Evolutionary conservation across 257 asterid genomes (phyloP).

Genomic region (Agastache rugosa): DNA sequence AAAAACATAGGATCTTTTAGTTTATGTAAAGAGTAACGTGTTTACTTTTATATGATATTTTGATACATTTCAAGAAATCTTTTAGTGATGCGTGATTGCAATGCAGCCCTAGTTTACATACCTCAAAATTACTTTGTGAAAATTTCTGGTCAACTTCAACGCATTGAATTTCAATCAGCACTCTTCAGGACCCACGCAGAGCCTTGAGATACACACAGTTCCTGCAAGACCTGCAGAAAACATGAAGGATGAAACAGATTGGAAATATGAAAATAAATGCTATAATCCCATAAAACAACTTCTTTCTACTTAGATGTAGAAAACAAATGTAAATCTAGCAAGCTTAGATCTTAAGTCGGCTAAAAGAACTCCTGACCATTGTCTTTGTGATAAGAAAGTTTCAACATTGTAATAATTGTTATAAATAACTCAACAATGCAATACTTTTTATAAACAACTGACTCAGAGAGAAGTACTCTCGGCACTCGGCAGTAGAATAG

Average conservation of each 20-base stretch:
- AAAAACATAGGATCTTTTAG: no score
- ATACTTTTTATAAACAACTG: neutral
- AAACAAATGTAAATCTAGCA: neutral
- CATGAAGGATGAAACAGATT: neutral
- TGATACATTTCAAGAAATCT: neutral
- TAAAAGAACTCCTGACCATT: neutral
- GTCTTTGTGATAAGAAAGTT: neutral
- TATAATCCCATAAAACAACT: neutral
- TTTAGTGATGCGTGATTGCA: neutral
- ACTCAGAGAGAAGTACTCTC: neutral
- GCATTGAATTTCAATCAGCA: neutral
- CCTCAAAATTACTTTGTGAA: neutral
- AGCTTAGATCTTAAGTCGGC: neutral
- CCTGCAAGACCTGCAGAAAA: conserved; percentile 68
- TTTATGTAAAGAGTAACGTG: no score
- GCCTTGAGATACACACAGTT: conserved; percentile 63
- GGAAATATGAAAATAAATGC: neutral
- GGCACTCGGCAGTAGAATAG: neutral
- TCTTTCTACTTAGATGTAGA: neutral
- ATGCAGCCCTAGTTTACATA: neutral
- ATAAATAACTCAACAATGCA: neutral
- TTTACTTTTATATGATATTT: no score
- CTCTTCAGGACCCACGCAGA: conserved; percentile 67
- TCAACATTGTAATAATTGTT: neutral
- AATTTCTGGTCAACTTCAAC: neutral